Percentiles rank a stretch among this genome's conserved stretches.
Conservation (phyloP, 441 rosid genomes). For the Pelargonium citronellum region DNA sequence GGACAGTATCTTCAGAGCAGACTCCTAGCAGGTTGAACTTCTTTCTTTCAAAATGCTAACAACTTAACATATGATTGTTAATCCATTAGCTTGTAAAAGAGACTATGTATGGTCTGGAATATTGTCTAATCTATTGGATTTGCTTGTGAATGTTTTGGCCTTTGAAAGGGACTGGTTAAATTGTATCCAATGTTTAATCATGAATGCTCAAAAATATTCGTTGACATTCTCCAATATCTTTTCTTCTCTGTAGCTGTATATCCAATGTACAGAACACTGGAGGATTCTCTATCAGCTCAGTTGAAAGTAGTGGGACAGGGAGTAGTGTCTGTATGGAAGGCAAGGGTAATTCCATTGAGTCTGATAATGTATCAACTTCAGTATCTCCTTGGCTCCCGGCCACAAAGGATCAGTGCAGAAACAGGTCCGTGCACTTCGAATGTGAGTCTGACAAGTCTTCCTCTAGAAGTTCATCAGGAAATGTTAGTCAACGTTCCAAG, state of each 20-base stretch:
- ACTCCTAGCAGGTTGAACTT: slow-evolving; percentile 60
- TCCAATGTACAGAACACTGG: slow-evolving; percentile 33
- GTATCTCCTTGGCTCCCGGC: slow-evolving; percentile 29
- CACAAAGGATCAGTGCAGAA: slow-evolving; percentile 35
- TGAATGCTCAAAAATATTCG: no score
- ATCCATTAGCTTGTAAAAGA: no score
- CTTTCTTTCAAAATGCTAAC: slow-evolving; percentile 3
- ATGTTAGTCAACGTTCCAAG: slow-evolving; percentile 26
- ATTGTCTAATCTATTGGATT: neutral
- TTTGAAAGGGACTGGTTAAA: no score
- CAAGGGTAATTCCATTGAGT: slow-evolving; percentile 14
- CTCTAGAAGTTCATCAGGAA: slow-evolving; percentile 36
- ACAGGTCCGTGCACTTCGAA: slow-evolving; percentile 70
- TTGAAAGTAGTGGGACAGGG: no score
- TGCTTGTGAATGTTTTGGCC: neutral
- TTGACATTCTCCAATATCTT: neutral
- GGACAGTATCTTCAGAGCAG: slow-evolving; percentile 42
- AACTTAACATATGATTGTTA: neutral
- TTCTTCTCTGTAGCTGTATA: slow-evolving; percentile 40
- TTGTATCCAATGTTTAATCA: no score
- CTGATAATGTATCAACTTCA: slow-evolving; percentile 21
- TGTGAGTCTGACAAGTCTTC: slow-evolving; percentile 44
- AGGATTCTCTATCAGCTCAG: slow-evolving; percentile 18
- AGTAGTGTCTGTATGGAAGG: slow-evolving; percentile 3
- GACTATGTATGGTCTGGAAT: no score